Base-by-base conservation (phyloP, 2,329 filamentous ascomycete genomes). In the Colletotrichum sansevieriae region DNA sequence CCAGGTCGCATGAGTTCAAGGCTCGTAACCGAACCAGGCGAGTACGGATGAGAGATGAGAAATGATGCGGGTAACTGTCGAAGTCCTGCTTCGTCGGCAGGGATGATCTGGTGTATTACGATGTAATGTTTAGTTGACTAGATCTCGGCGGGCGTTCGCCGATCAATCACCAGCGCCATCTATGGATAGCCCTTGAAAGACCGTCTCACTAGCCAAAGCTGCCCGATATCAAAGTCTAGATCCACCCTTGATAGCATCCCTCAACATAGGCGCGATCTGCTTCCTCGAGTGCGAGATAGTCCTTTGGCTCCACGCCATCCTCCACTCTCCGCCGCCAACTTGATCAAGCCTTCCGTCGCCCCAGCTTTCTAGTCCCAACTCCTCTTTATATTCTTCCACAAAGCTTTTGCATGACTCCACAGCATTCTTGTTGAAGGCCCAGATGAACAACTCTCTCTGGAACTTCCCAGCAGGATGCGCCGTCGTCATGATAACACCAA, bases 401-500 rank as follows among this genome's bases (percentile, higher is more conserved):
- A 95, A 95, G 15, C 75, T 78, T 74, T 84, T 80, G 15, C 86
- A 85, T 1, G 86, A 87, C 4, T 77, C 73, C 0, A 81, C 80
- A 0, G 85, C 90, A 4, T 77, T 76, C 1, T 83, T 79, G 29
- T 82, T 85, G 1, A 88, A 74, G 0, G 85, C 90, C 87, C 91
- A 91, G 0, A 95, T 79, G 6, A 95, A 78, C 43, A 94, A 76
- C 75, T 96, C 88, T 58, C 93, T 82, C 71, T 83, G 81, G 70
- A 94, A 93, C 15, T 81, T 75, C 0, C 85, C 88, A 0, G 79
- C 79, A 0, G 83, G 80, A 22, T 84, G 82, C 20, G 83, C 88
- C n/a, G 88, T 88, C 1, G 92, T 93, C 90, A 95, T 92, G 63
- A 95, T 81, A 10, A 83, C 84, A 9, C 86, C 87, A 10, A 95